Evolutionary conservation across 2,329 filamentous ascomycete genomes (phyloP).

Genomic region (Diaporthe batatas): DNA sequence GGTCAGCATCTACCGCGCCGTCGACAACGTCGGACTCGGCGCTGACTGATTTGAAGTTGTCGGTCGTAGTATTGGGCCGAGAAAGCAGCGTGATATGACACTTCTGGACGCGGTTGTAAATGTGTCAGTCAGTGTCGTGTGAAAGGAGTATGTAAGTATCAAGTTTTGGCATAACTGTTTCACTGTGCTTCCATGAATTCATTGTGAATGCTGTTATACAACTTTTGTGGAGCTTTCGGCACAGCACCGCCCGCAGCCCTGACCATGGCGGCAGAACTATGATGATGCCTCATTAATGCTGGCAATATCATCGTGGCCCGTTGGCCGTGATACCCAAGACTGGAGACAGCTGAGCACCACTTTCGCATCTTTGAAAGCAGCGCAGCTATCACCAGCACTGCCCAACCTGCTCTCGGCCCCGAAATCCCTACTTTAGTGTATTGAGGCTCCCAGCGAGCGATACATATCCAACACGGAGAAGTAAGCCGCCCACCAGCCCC

Average conservation of each 20-base stretch:
- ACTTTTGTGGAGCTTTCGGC: background rate
- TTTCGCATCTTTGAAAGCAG: background rate
- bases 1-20: conserved; percentile 67
- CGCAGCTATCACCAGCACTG: background rate
- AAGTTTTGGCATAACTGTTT: no score
- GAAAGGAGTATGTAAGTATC: no score
- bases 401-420: no score
- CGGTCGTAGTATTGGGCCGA: conserved; percentile 62
- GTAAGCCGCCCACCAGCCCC: conserved; percentile 64
- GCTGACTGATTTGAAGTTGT: conserved; percentile 70
- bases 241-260: background rate
- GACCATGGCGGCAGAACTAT: background rate
- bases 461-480: background rate
- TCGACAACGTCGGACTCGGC: conserved; percentile 73
- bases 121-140: background rate
- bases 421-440: background rate
- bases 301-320: background rate
- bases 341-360: background rate
- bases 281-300: background rate
- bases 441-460: background rate
- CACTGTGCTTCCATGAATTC: background rate
- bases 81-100: conserved; percentile 72
- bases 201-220: background rate
- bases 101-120: conserved; percentile 76
- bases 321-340: background rate